Evolutionary conservation across 1,284 basidiomycete species (phyloP), one percentile per base, ranked within the genome.

Genomic region (Ganoderma resinaceum): DNA sequence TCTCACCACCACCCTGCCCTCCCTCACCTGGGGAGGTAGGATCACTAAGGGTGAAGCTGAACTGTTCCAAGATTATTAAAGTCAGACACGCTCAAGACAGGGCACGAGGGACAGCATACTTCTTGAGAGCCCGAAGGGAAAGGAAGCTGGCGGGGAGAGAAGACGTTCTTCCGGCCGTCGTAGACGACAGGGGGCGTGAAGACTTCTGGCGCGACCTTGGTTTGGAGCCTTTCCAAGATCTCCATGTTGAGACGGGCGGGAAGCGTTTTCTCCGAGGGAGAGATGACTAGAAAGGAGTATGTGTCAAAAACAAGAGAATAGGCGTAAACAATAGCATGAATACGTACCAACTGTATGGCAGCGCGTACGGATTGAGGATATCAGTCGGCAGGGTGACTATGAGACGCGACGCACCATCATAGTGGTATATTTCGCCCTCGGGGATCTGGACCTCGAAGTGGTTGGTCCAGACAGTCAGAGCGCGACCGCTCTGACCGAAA

Each of bases 121-220:
- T 89, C 87, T 68, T 84, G 82, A 0, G 82, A 81, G 18, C 80
- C 81, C 0, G 71, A 77, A 0, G 82, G 82, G 65, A 93, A 89
- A 0, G 86, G 84, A 9, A 93, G 80, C 66, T 85, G 81, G 55
- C 83, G 81, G 4, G 85, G 80, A 14, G 89, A 80, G 75, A 92
- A 94, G 70, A 94, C 77, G 70, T 94, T 95, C 78, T 94, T 94
- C 23, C 91, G 82, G 0, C 93, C 92, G 69, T 95, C 92, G 69
- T 94, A 94, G 1, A 87, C 91, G 12, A 85, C 88, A 7, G 82
- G 85, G 2, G 89, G 89, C 0, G 85, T 90, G 73, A 92, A 93
- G 20, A 92, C 80, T 16, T 85, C 78, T 0, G 89, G 88, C 0
- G 87, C 87, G 7, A 85, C 81, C 0, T 79, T 75, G 16, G 80